phyloP scores from a whole-genome alignment of 2,329 filamentous ascomycete genomes.

The Xylariaceae sp. region DNA sequence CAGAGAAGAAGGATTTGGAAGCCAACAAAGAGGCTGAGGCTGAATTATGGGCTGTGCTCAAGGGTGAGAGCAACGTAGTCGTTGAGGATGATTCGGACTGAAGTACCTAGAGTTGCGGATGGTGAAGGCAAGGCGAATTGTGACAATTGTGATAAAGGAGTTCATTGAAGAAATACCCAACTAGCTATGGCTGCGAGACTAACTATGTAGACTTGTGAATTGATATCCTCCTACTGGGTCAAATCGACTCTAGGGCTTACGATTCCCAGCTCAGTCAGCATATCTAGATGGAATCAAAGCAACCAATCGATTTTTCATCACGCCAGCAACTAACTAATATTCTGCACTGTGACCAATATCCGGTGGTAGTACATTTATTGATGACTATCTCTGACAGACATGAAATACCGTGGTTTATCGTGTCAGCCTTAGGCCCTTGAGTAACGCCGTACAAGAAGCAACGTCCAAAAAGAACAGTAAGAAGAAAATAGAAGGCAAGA shows the following conservation, averaged over 20 bases:
- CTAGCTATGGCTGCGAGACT: not conserved
- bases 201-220: not conserved
- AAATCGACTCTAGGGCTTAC: not conserved
- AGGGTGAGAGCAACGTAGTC: conserved; percentile 3
- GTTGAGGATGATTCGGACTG: not conserved
- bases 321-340: too few relatives aligned
- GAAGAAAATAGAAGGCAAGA: conserved; percentile 8
- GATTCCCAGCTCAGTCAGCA: not conserved
- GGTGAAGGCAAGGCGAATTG: not conserved
- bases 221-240: not conserved
- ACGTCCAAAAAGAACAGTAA: conserved; percentile 1
- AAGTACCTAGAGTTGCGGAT: not conserved
- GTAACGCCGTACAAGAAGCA: conserved; percentile 20
- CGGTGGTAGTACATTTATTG: conserved; percentile 22
- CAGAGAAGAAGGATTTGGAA: conserved; percentile 21
- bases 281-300: not conserved
- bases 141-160: not conserved
- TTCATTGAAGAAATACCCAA: not conserved
- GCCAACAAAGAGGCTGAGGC: conserved; percentile 24
- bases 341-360: not conserved
- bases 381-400: conserved; percentile 14
- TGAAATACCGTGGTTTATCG: conserved; percentile 9
- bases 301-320: not conserved
- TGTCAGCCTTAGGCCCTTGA: not conserved
- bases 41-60: conserved; percentile 25